A percentile compares a stretch with the other conserved stretches of the same genome.
Evolutionary conservation across 1,139 yeast genomes (phyloP).

Genomic region (Wickerhamomyces sp.): DNA sequence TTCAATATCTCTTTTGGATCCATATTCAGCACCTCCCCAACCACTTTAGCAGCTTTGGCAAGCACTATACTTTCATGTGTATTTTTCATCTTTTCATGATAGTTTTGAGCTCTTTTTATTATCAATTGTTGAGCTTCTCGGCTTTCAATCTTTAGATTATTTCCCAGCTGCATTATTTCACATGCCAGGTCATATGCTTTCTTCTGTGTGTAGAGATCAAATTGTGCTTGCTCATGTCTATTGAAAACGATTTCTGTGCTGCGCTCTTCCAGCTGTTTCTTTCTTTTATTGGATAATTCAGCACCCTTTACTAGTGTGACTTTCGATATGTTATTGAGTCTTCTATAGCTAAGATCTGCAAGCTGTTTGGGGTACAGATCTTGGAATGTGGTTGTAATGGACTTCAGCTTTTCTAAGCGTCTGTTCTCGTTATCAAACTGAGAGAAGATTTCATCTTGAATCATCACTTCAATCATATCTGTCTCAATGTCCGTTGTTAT

Average conservation of each 20-base stretch:
- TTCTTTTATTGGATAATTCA: background rate
- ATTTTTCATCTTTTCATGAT: too few species aligned
- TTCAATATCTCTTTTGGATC: too few species aligned
- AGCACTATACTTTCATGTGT: background rate
- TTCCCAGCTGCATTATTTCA: background rate
- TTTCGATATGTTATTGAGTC: background rate
- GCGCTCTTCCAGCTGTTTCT: background rate
- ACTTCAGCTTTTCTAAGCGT: background rate
- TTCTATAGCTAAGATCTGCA: background rate
- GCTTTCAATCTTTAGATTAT: background rate
- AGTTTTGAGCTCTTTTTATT: too few species aligned
- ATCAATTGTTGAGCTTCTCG: too few species aligned
- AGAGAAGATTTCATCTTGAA: background rate
- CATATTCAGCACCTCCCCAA: too few species aligned
- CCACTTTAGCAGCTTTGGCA: background rate
- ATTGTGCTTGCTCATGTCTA: conserved; percentile 1
- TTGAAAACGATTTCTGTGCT: background rate
- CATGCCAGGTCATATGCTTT: background rate
- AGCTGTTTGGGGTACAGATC: background rate
- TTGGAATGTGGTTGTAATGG: background rate
- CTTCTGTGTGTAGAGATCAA: background rate
- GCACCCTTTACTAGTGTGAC: background rate
- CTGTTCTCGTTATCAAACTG: background rate
- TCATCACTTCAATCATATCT: background rate
- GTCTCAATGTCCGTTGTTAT: background rate